phyloP scores from a whole-genome alignment of 805 yeast genomes.

The Monosporozyma solicola region DNA sequence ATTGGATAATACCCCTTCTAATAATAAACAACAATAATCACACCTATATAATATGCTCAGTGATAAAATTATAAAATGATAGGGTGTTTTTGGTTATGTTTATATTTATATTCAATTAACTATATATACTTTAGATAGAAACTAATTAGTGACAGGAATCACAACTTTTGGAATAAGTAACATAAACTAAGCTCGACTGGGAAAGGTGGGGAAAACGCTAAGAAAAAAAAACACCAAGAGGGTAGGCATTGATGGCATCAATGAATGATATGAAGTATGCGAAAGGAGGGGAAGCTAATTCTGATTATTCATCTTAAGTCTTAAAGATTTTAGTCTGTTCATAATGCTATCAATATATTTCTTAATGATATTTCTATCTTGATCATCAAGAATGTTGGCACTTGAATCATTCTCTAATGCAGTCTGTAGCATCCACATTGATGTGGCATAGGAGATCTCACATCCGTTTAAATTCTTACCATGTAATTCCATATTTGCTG shows the following conservation, averaged over 20 bases:
- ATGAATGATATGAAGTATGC: not conserved
- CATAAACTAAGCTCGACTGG: not conserved
- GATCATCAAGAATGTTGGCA: slow-evolving; percentile 64
- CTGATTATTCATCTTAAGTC: slow-evolving; percentile 40
- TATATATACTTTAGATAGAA: not conserved
- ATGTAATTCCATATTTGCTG: slow-evolving; percentile 79
- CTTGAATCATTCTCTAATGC: slow-evolving; percentile 51
- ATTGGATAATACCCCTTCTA: not conserved
- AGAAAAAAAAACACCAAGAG: not conserved
- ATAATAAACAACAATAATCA: not conserved
- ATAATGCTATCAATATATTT: slow-evolving; percentile 78
- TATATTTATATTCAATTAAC: not conserved
- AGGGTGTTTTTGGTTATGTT: not conserved
- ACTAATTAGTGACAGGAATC: not conserved
- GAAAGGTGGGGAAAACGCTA: not conserved
- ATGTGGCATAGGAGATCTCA: slow-evolving; percentile 81
- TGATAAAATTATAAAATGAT: not conserved
- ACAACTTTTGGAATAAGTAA: not conserved
- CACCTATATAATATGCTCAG: not conserved
- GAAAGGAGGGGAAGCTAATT: not conserved
- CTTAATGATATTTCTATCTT: slow-evolving; percentile 68
- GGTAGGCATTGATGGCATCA: not conserved
- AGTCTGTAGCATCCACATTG: slow-evolving; percentile 94
- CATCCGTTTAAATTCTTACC: slow-evolving; percentile 55
- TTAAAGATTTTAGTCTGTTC: slow-evolving; percentile 62